Conservation (phyloP, 2,329 filamentous ascomycete genomes). For the Penicillium sp. region DNA sequence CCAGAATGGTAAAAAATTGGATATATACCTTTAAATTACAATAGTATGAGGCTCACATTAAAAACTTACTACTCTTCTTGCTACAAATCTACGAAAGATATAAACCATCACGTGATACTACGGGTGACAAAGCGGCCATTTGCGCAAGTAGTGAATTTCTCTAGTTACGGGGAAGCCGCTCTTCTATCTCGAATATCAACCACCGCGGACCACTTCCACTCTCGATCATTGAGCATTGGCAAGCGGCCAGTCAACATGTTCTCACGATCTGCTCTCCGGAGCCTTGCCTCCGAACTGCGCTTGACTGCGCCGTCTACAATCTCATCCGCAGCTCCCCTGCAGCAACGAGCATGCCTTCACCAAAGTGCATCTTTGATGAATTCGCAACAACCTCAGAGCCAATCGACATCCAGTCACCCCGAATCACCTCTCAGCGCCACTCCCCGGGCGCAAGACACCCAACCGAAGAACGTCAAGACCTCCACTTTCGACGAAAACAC, state of each 20-base stretch:
- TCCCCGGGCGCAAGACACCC: slow-evolving; percentile 25
- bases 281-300: slow-evolving; percentile 28
- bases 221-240: slow-evolving; percentile 10
- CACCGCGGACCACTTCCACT: slow-evolving; percentile 11
- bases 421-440: slow-evolving; percentile 27
- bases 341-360: slow-evolving; percentile 42
- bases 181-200: slow-evolving; percentile 9
- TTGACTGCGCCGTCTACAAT: slow-evolving; percentile 20
- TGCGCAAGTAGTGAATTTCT: slow-evolving; percentile 35
- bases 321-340: slow-evolving; percentile 22
- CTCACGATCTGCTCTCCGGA: slow-evolving; percentile 33
- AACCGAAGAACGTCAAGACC: slow-evolving; percentile 9
- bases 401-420: slow-evolving; percentile 28
- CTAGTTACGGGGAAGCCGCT: slow-evolving; percentile 16
- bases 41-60: too few species aligned
- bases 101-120: slow-evolving; percentile 26
- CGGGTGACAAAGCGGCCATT: slow-evolving; percentile 27
- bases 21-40: slow-evolving; percentile 8
- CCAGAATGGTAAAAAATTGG: not conserved
- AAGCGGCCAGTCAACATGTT: slow-evolving; percentile 30
- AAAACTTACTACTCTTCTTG: not conserved
- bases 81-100: not conserved
- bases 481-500: slow-evolving; percentile 11
- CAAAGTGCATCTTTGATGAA: slow-evolving; percentile 30
- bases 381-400: slow-evolving; percentile 26